Evolutionary conservation across 371 early-diverging fungal genomes (phyloP).

Genomic region (Mucor plumbeus): DNA sequence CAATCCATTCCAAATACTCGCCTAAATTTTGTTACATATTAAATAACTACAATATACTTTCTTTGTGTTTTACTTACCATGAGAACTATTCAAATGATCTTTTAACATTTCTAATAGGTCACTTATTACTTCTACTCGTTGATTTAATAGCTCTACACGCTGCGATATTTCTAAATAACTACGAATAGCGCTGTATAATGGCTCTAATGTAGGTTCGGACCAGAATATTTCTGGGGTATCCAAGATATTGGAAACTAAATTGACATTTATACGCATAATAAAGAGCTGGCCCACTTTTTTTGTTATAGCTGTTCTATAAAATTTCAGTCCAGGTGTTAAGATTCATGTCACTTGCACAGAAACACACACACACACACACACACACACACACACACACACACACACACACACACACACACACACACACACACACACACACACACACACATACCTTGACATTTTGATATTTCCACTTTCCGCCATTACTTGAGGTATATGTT

Average conservation of each 20-base stretch:
- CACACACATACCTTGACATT: constrained; percentile 60
- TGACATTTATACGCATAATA: constrained; percentile 88
- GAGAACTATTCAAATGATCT: constrained; percentile 76
- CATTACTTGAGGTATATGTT: constrained; percentile 83
- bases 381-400: constrained; percentile 37
- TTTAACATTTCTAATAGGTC: constrained; percentile 88
- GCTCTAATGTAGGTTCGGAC: constrained; percentile 82
- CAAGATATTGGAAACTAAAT: constrained; percentile 81
- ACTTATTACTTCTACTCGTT: constrained; percentile 65
- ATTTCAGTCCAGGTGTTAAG: too few species aligned
- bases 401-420: constrained; percentile 27
- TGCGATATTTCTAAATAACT: constrained; percentile 82
- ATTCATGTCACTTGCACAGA: background rate
- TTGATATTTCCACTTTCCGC: constrained; percentile 81
- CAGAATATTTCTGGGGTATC: constrained; percentile 90
- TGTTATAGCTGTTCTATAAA: constrained; percentile 58
- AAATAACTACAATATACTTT: background rate
- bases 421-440: too few species aligned
- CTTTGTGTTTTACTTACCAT: constrained; percentile 26
- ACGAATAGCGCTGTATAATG: constrained; percentile 77
- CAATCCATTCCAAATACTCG: constrained; percentile 86
- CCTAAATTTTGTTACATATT: constrained; percentile 25
- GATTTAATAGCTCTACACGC: constrained; percentile 57
- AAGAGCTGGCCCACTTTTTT: constrained; percentile 75
- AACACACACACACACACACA: constrained; percentile 25